phyloP scores from a whole-genome alignment of 371 early-diverging fungal genomes.

The Syncephalis fuscata region DNA sequence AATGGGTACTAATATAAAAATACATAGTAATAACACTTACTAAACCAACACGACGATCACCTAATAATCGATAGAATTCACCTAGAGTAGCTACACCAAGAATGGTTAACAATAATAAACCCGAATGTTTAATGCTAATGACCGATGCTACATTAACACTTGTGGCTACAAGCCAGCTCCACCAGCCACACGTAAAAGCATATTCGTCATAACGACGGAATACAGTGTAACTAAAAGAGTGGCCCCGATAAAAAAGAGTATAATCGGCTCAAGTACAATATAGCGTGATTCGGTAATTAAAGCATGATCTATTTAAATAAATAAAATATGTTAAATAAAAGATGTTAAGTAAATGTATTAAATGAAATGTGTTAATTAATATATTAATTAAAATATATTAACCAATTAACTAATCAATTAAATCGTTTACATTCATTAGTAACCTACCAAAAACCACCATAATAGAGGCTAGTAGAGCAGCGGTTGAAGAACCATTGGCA shows the following conservation, averaged over 20 bases:
- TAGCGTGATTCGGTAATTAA: slow-evolving; percentile 76
- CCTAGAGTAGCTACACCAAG: slow-evolving; percentile 69
- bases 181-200: slow-evolving; percentile 52
- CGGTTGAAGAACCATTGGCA: slow-evolving; percentile 46
- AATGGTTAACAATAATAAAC: slow-evolving; percentile 70
- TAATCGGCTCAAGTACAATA: slow-evolving; percentile 77
- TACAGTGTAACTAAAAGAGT: slow-evolving; percentile 58
- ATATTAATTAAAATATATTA: not conserved
- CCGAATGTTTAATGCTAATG: slow-evolving; percentile 78
- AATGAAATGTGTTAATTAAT: not conserved
- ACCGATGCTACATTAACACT: slow-evolving; percentile 55
- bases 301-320: slow-evolving; percentile 50
- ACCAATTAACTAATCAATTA: no score
- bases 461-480: slow-evolving; percentile 48
- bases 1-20: not conserved
- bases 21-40: slow-evolving; percentile 19
- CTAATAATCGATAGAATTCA: slow-evolving; percentile 82
- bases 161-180: slow-evolving; percentile 49
- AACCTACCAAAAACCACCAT: slow-evolving; percentile 49
- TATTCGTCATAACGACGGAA: slow-evolving; percentile 42
- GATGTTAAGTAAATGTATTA: not conserved
- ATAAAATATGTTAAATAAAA: slow-evolving; percentile 1
- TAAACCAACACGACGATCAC: slow-evolving; percentile 36
- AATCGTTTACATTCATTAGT: slow-evolving; percentile 25
- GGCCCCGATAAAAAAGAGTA: slow-evolving; percentile 66